These are phyloP conservation scores for Tulasnella calospora DNA, from an alignment of 768 basidiomycete species.

Conservation along the genomic window DNA sequence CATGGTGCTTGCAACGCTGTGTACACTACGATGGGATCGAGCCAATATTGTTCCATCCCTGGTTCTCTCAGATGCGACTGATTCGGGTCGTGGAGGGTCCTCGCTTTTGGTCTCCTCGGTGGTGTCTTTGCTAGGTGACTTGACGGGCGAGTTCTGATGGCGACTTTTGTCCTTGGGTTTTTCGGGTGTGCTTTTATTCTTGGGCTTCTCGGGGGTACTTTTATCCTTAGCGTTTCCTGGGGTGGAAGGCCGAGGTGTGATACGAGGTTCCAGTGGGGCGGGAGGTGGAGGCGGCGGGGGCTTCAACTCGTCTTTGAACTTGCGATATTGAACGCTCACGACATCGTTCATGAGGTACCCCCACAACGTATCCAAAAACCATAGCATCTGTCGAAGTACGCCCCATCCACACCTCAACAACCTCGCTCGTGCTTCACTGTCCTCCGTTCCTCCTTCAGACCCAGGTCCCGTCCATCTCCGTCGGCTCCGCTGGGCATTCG, in stretches of 20 bases:
- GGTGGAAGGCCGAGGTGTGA: neutral
- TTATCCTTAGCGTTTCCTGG: neutral
- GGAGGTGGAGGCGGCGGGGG: neutral
- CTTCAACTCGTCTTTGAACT: slow-evolving; percentile 56
- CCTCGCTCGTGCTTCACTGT: slow-evolving; percentile 48
- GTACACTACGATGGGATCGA: neutral
- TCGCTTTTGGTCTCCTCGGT: neutral
- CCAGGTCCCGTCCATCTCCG: slow-evolving; percentile 81
- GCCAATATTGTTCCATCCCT: neutral
- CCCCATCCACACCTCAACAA: slow-evolving; percentile 82
- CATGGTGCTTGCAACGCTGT: neutral
- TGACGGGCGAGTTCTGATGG: neutral
- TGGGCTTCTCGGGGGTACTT: neutral
- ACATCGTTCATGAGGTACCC: slow-evolving; percentile 90
- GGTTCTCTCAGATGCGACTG: neutral
- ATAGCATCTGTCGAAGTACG: slow-evolving; percentile 79
- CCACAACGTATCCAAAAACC: slow-evolving; percentile 80
- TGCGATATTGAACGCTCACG: slow-evolving; percentile 73
- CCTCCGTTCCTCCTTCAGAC: slow-evolving; percentile 68
- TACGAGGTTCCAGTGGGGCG: slow-evolving; percentile 11
- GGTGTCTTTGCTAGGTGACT: neutral
- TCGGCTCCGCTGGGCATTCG: slow-evolving; percentile 77
- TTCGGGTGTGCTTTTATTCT: neutral
- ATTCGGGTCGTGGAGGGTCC: neutral
- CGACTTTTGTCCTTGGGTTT: neutral